A percentile compares a stretch with the other conserved stretches of the same genome.
These are phyloP conservation scores for Spathaspora sp. DNA, from an alignment of 1,139 yeast species.

Conservation along the genomic window DNA sequence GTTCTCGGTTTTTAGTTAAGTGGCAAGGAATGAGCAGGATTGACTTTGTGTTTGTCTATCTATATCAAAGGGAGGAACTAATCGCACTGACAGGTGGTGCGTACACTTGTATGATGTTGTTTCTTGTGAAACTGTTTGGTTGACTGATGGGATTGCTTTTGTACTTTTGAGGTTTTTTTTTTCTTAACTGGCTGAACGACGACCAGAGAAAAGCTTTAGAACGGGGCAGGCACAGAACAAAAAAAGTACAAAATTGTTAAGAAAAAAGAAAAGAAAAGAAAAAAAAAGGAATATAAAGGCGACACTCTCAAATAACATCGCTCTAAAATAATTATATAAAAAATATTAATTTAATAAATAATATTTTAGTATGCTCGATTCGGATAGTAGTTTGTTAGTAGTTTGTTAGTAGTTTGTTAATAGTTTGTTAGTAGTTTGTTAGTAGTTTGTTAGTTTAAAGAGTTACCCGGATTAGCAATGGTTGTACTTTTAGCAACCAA, in stretches of 20 bases:
- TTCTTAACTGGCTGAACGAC: not conserved
- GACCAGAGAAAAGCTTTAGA: not conserved
- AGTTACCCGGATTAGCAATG: not conserved
- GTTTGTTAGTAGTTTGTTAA: too few relatives aligned
- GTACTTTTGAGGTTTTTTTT: not conserved
- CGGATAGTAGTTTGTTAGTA: not conserved
- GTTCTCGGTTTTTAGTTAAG: not conserved
- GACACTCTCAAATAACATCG: not conserved
- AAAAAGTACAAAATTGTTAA: not conserved
- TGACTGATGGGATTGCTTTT: not conserved
- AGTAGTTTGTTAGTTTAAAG: too few relatives aligned
- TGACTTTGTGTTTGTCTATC: not conserved
- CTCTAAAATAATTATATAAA: not conserved
- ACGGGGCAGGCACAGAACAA: not conserved
- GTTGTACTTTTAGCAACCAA: too few relatives aligned
- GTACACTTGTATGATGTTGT: not conserved
- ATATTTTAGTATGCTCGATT: not conserved
- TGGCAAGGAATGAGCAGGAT: not conserved
- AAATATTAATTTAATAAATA: not conserved
- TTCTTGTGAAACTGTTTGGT: not conserved
- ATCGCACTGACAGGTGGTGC: not conserved
- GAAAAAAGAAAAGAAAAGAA: not conserved
- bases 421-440: too few relatives aligned
- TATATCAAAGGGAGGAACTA: not conserved
- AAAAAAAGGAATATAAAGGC: not conserved